Evolutionary conservation across 139 green algal genomes (phyloP).

Genomic region (Chlorella sp.): DNA sequence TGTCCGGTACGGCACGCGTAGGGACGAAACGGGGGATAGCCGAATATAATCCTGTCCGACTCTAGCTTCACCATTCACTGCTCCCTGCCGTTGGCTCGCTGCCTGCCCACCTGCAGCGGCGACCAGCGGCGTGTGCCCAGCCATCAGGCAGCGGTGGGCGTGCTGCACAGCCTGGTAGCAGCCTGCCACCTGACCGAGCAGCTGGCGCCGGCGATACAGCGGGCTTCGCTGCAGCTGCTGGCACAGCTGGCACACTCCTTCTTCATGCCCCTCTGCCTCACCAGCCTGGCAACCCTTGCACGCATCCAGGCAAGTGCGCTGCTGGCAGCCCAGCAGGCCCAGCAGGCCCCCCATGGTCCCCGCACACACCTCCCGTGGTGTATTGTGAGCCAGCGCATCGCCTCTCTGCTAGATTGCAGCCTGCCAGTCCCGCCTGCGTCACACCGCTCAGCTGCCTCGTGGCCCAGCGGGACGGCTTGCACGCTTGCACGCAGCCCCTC

Average conservation of each 20-base stretch:
- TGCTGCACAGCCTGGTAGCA: constrained; percentile 46
- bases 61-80: too few relatives aligned
- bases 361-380: too few relatives aligned
- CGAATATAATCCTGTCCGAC: too few relatives aligned
- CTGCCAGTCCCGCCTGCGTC: neutral
- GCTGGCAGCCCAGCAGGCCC: neutral
- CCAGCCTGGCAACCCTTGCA: constrained; percentile 55
- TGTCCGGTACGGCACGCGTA: too few relatives aligned
- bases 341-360: too few relatives aligned
- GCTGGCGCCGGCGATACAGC: constrained; percentile 20
- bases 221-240: constrained; percentile 50
- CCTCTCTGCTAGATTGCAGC: neutral
- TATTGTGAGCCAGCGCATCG: neutral
- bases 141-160: constrained; percentile 18
- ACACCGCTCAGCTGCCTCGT: too few relatives aligned
- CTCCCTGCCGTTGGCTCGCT: too few relatives aligned
- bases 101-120: neutral
- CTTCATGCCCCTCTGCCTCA: constrained; percentile 77
- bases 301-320: constrained; percentile 50
- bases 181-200: constrained; percentile 43
- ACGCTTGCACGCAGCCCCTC: neutral
- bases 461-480: too few relatives aligned
- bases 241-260: constrained; percentile 70
- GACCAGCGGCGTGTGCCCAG: constrained; percentile 39
- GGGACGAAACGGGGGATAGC: too few relatives aligned